These are phyloP conservation scores for Colletotrichum australisinense DNA, from an alignment of 2,329 filamentous ascomycete species.

Conservation along the genomic window DNA sequence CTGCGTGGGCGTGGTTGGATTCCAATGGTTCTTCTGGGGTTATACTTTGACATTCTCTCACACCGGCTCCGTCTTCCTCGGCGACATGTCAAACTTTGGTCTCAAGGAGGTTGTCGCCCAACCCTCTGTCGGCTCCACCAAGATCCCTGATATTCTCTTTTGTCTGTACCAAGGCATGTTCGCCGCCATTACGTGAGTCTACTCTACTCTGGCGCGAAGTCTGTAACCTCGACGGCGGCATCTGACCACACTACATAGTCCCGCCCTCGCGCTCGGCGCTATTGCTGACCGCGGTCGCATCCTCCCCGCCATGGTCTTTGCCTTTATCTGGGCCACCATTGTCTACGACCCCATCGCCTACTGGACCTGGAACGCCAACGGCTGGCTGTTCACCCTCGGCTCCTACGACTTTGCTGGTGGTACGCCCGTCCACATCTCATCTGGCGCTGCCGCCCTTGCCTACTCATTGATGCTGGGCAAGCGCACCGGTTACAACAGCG, in stretches of 20 bases:
- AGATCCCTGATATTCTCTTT: slow-evolving; percentile 85
- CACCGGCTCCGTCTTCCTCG: slow-evolving; percentile 81
- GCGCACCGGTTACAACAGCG: slow-evolving; percentile 70
- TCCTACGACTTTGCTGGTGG: slow-evolving; percentile 81
- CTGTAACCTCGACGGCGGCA: not conserved
- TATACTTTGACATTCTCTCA: slow-evolving; percentile 89
- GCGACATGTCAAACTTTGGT: slow-evolving; percentile 84
- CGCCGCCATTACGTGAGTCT: slow-evolving; percentile 84
- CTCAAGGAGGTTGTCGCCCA: slow-evolving; percentile 81
- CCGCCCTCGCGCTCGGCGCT: slow-evolving; percentile 69
- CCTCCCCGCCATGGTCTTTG: slow-evolving; percentile 72
- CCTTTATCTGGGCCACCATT: slow-evolving; percentile 78
- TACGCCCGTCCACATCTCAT: slow-evolving; percentile 80
- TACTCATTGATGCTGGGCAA: slow-evolving; percentile 81
- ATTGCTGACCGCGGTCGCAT: slow-evolving; percentile 71
- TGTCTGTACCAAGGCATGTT: slow-evolving; percentile 92
- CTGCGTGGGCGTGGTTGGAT: slow-evolving; percentile 81
- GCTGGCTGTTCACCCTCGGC: slow-evolving; percentile 77
- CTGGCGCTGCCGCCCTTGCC: slow-evolving; percentile 77
- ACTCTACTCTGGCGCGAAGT: not conserved
- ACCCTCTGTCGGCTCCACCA: slow-evolving; percentile 77
- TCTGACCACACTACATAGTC: slow-evolving; percentile 47
- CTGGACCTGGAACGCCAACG: slow-evolving; percentile 82
- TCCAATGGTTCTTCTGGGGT: slow-evolving; percentile 98
- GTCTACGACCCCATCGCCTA: slow-evolving; percentile 81